Evolutionary conservation across 192 early-diverging fungal genomes (phyloP).

Genomic region (Coemansia sp.): DNA sequence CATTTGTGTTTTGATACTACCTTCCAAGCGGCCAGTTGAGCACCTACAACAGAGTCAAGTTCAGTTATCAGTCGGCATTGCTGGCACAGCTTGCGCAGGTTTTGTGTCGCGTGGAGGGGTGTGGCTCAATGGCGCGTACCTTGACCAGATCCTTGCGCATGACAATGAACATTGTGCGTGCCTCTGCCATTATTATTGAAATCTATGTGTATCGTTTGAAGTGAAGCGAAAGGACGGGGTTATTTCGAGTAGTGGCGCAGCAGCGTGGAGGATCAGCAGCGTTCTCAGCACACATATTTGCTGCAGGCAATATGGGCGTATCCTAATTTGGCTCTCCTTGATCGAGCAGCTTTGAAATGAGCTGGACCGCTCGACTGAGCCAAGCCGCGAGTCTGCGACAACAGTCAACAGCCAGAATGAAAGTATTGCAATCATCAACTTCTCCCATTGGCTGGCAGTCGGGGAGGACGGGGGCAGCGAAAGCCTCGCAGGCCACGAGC

Average conservation of each 20-base stretch:
- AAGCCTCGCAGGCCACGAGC: background rate
- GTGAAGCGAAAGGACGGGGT: background rate
- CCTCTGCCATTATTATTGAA: conserved; percentile 51
- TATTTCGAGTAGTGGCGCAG: background rate
- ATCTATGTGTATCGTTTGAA: background rate
- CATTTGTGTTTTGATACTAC: conserved; percentile 33
- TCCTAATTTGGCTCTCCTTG: background rate
- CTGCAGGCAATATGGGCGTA: background rate
- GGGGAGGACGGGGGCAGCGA: background rate
- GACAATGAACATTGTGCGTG: conserved; percentile 77
- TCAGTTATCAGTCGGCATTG: background rate
- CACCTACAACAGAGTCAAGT: conserved; percentile 25
- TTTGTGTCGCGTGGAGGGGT: background rate
- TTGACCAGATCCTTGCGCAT: conserved; percentile 77
- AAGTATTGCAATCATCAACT: background rate
- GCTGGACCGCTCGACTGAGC: background rate
- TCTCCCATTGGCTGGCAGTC: background rate
- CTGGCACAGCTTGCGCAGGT: background rate
- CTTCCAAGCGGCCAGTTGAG: conserved; percentile 70
- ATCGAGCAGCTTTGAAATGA: background rate
- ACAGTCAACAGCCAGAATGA: background rate
- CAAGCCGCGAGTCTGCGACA: background rate
- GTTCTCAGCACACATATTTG: background rate
- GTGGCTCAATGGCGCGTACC: conserved; percentile 38
- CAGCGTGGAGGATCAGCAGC: background rate